Percentiles rank a stretch among this genome's conserved stretches.
Conservation (phyloP, 306 rosid species). For the Geum urbanum region DNA sequence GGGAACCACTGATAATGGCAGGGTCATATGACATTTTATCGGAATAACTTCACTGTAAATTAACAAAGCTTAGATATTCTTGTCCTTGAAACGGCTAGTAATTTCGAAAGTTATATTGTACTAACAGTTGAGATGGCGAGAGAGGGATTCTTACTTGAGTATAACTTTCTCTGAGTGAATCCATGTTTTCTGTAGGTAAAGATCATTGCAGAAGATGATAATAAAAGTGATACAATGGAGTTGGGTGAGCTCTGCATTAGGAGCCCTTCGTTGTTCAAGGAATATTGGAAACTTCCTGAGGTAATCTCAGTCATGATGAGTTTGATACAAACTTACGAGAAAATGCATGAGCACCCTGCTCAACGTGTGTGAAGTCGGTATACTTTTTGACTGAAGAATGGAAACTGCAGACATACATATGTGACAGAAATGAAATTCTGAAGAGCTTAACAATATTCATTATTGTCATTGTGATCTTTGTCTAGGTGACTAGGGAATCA, state of each 20-base stretch:
- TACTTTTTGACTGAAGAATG: background rate
- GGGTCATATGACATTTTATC: background rate
- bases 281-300: conserved; percentile 90
- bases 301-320: conserved; percentile 33
- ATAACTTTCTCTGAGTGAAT: conserved; percentile 12
- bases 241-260: conserved; percentile 80
- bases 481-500: conserved; percentile 66
- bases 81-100: background rate
- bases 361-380: background rate
- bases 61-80: background rate
- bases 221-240: conserved; percentile 22
- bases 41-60: background rate
- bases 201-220: conserved; percentile 49
- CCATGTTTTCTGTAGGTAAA: conserved; percentile 46
- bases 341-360: background rate
- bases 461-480: conserved; percentile 8
- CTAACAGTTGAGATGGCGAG: background rate
- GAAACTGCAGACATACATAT: background rate
- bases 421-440: background rate
- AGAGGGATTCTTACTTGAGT: background rate
- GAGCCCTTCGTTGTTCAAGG: conserved; percentile 79
- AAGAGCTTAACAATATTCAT: background rate
- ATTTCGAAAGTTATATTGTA: background rate
- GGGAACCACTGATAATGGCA: conserved; percentile 1
- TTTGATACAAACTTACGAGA: background rate